Evolutionary conservation across 2,329 filamentous ascomycete genomes (phyloP).

Genomic region (Penicillium sp.): DNA sequence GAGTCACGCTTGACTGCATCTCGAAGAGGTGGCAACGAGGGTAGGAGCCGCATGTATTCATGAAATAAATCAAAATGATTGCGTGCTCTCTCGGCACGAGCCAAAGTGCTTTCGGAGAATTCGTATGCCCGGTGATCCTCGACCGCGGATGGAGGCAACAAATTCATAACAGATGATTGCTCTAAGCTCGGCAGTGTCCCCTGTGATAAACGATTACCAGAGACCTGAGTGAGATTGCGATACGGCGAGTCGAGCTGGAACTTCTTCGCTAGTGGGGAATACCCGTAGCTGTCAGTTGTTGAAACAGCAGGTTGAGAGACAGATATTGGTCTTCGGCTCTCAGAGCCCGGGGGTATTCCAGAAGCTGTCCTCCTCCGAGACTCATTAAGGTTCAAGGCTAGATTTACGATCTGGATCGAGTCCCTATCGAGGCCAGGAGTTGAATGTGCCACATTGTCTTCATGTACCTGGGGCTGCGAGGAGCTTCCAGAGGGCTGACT

Average conservation of each 20-base stretch:
- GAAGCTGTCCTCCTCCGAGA: constrained; percentile 61
- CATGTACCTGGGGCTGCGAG: constrained; percentile 10
- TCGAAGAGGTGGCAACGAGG: constrained; percentile 69
- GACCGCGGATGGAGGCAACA: constrained; percentile 28
- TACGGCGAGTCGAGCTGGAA: constrained; percentile 15
- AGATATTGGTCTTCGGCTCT: constrained; percentile 32
- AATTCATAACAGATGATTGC: constrained; percentile 23
- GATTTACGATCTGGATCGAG: constrained; percentile 84
- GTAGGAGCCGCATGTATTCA: constrained; percentile 78
- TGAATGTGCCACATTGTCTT: constrained; percentile 11
- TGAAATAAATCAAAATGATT: constrained; percentile 80
- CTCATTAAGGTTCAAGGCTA: constrained; percentile 86
- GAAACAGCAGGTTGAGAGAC: constrained; percentile 21
- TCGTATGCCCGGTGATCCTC: constrained; percentile 39
- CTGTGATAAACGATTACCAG: constrained; percentile 20
- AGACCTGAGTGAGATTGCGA: constrained; percentile 23
- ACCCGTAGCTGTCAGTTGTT: constrained; percentile 19
- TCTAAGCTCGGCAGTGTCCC: constrained; percentile 7
- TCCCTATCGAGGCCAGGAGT: constrained; percentile 62
- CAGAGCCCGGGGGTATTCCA: constrained; percentile 53
- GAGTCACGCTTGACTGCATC: constrained; percentile 9
- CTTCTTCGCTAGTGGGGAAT: constrained; percentile 12
- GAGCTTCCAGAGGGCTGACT: constrained; percentile 11
- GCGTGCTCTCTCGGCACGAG: constrained; percentile 79
- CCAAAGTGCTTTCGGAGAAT: constrained; percentile 76